These are phyloP conservation scores for Cymbidium sinense DNA, from an alignment of 106 monocot genomes.

Conservation along the genomic window DNA sequence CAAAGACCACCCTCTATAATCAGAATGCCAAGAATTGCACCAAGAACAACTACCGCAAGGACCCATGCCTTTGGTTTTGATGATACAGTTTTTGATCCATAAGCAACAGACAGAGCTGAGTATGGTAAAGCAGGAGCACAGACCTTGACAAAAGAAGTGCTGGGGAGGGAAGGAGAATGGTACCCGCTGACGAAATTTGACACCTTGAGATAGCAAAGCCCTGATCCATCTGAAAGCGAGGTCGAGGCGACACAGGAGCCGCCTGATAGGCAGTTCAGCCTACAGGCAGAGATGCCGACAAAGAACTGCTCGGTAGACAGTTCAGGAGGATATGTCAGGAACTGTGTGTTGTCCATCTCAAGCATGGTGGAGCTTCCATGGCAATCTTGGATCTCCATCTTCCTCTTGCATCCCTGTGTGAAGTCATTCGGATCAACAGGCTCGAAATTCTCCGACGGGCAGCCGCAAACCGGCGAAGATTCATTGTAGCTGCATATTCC, in stretches of 20 bases:
- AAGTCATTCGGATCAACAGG: slow-evolving; percentile 25
- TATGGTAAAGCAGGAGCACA: slow-evolving; percentile 40
- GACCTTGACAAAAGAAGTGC: slow-evolving; percentile 79
- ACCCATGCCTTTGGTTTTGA: slow-evolving; percentile 40
- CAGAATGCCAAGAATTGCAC: slow-evolving; percentile 37
- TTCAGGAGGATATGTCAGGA: slow-evolving; percentile 68
- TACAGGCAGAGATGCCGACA: slow-evolving; percentile 61
- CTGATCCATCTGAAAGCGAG: slow-evolving; percentile 67
- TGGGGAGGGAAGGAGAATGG: slow-evolving; percentile 57
- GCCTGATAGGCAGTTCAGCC: slow-evolving; percentile 52
- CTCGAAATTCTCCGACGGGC: slow-evolving; percentile 72
- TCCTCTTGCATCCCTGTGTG: slow-evolving; percentile 44
- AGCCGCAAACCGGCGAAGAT: slow-evolving; percentile 50
- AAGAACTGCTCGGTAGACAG: slow-evolving; percentile 42
- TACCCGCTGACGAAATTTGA: slow-evolving; percentile 57
- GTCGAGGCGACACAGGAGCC: slow-evolving; percentile 65
- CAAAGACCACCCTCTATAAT: slow-evolving; percentile 45
- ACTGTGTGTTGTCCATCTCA: slow-evolving; percentile 49
- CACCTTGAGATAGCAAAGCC: slow-evolving; percentile 58
- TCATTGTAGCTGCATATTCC: slow-evolving; percentile 77
- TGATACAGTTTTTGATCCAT: background rate
- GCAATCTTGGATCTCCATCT: slow-evolving; percentile 39
- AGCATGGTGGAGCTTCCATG: slow-evolving; percentile 60
- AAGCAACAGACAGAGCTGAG: background rate
- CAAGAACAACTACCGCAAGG: slow-evolving; percentile 27